Evolutionary conservation across 1,284 basidiomycete genomes (phyloP).

Genomic region (Gymnopus androsaceus): DNA sequence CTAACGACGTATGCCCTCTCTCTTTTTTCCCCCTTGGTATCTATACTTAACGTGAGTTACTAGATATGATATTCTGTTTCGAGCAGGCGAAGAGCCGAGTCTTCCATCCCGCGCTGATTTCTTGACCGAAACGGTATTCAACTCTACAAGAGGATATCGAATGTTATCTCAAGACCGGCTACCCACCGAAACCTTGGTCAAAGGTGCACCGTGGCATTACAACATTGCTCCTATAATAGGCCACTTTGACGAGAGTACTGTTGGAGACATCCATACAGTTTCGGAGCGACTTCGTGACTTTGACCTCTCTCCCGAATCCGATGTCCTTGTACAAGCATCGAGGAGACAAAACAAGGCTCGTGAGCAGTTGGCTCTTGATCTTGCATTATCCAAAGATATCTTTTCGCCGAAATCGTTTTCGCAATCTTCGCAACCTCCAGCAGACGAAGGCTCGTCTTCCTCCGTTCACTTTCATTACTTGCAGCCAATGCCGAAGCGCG

Average conservation of each 20-base stretch:
- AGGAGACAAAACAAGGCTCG: constrained; percentile 54
- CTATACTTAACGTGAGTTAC: constrained; percentile 7
- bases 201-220: constrained; percentile 52
- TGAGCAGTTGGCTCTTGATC: constrained; percentile 63
- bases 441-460: constrained; percentile 46
- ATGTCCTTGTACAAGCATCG: constrained; percentile 40
- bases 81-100: constrained; percentile 48
- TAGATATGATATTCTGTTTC: constrained; percentile 65
- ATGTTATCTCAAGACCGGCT: constrained; percentile 51
- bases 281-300: constrained; percentile 42
- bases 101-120: constrained; percentile 53
- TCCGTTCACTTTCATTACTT: constrained; percentile 62
- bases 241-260: constrained; percentile 41
- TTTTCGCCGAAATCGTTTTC: constrained; percentile 44
- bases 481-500: constrained; percentile 42
- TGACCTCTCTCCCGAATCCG: constrained; percentile 41
- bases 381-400: constrained; percentile 58
- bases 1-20: constrained; percentile 55
- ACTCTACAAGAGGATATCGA: constrained; percentile 52
- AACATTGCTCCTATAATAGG: constrained; percentile 48
- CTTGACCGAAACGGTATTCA: constrained; percentile 50
- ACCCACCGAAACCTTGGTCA: constrained; percentile 40
- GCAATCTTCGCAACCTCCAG: constrained; percentile 31
- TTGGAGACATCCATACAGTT: constrained; percentile 34
- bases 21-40: constrained; percentile 1